Evolutionary conservation across 1,284 basidiomycete species (phyloP), one percentile per base, ranked within the genome.

Genomic region (Pyrrhoderma lamaoense): DNA sequence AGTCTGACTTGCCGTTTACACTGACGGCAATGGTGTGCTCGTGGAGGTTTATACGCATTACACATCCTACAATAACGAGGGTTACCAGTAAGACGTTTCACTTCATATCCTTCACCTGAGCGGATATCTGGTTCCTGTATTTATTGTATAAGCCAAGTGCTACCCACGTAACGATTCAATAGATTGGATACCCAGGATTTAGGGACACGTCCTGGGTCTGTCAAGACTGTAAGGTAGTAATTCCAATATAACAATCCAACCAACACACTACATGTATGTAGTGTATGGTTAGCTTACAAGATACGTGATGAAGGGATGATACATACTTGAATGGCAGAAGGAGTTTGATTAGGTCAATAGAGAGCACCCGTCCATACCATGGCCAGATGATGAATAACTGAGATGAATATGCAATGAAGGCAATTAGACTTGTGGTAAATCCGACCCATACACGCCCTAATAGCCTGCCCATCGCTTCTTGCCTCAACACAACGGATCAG

Each of bases 361-460:
- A 85, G 55, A 87, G 58, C 45, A 67, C 81, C 34, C 75, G 65
- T 42, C 89, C 86, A 61, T 93, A 93, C 88, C 89, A 93, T 37
- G 92, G 92, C 86, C 89, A 90, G 65, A 94, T 81, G 57, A 96
- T 74, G 66, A 89, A 93, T 62, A 93, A 77, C 66, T 97, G 93
- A 1, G 86, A 80, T 11, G 87, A 85, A 65, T 91, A 91, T 1
- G 88, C 79, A 59, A 96, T 92, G 68, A 95, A 97, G 42, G 74
- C 80, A 59, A 97, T 94, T 43, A 97, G 77, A 59, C 69, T 70
- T 40, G 85, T 69, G 47, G 91, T 91, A 58, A 82, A 78, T 58
- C 74, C 72, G 64, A 90, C 82, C 61, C 84, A 70, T 52, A 89
- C 67, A 47, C 74, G 68, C 35, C 81, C 81, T 53, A 82, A 64